Evolutionary conservation across 2,329 filamentous ascomycete species (phyloP).

Genomic region (Dactylellina leptospora): DNA sequence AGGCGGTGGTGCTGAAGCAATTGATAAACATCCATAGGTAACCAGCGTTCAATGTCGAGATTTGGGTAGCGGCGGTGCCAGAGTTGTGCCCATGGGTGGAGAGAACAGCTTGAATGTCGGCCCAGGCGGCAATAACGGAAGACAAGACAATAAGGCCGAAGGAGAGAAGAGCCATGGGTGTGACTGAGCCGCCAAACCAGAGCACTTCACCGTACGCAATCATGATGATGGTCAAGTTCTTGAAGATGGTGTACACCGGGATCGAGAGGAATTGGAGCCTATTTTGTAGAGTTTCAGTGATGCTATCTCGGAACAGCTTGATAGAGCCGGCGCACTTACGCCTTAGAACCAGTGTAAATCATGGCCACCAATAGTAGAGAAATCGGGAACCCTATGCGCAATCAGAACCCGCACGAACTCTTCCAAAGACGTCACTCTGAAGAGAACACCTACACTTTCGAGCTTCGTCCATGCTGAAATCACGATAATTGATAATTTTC

Average conservation of each 20-base stretch:
- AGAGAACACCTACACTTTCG: slow-evolving; percentile 77
- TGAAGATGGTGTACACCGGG: slow-evolving; percentile 99
- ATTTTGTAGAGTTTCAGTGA: no score
- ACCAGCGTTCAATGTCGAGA: slow-evolving; percentile 90
- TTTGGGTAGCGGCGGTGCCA: slow-evolving; percentile 73
- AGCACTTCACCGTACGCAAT: slow-evolving; percentile 98
- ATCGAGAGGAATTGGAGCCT: slow-evolving; percentile 90
- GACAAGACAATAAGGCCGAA: slow-evolving; percentile 97
- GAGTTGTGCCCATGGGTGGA: slow-evolving; percentile 67
- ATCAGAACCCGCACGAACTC: slow-evolving; percentile 1
- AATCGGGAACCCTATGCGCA: slow-evolving; percentile 83
- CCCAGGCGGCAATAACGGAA: slow-evolving; percentile 94
- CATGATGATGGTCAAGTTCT: slow-evolving; percentile 98
- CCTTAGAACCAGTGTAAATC: slow-evolving; percentile 98
- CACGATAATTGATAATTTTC: slow-evolving; percentile 82
- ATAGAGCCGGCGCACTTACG: no score
- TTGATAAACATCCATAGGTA: slow-evolving; percentile 99
- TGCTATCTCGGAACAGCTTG: no score
- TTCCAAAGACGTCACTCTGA: neutral
- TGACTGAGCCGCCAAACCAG: slow-evolving; percentile 95
- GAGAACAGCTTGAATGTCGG: slow-evolving; percentile 88
- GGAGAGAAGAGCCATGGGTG: slow-evolving; percentile 84
- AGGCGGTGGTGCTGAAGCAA: slow-evolving; percentile 91
- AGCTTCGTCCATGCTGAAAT: slow-evolving; percentile 87
- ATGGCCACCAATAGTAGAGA: slow-evolving; percentile 95